A percentile compares a stretch with the other conserved stretches of the same genome.
Evolutionary conservation across 352 stramenopile species (phyloP).

Genomic region (Pythium folliculosum): DNA sequence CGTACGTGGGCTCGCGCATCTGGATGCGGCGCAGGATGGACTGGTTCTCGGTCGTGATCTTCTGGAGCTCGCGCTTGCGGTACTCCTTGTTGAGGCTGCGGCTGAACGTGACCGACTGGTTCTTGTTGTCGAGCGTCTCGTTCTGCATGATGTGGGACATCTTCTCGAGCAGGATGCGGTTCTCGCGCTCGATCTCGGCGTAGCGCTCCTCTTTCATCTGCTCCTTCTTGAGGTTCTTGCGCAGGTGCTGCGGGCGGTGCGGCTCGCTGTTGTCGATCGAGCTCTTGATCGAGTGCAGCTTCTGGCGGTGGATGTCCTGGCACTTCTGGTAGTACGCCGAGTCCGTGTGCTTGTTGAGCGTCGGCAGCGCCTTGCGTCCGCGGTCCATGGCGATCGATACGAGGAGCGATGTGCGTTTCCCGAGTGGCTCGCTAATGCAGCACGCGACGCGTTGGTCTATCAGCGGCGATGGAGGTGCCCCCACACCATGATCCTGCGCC

Average conservation of each 20-base stretch:
- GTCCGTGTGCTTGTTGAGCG: conserved; percentile 88
- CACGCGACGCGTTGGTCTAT: conserved; percentile 17
- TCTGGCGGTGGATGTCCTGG: conserved; percentile 80
- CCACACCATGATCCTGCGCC: not conserved
- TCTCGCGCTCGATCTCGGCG: conserved; percentile 95
- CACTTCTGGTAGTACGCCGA: conserved; percentile 87
- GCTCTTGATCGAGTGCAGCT: conserved; percentile 90
- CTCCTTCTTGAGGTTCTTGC: conserved; percentile 97
- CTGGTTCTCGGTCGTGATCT: conserved; percentile 87
- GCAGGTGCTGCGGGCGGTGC: conserved; percentile 90
- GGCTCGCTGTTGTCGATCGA: conserved; percentile 94
- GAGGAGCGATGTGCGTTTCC: too few species aligned
- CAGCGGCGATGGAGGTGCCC: not conserved
- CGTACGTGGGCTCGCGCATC: conserved; percentile 88
- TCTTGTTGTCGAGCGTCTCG: conserved; percentile 87
- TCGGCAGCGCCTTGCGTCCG: conserved; percentile 83
- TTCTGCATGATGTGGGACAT: conserved; percentile 96
- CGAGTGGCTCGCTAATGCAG: not conserved
- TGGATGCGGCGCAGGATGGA: conserved; percentile 90
- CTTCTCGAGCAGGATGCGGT: conserved; percentile 96
- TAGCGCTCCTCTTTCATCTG: conserved; percentile 96
- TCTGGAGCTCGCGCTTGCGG: conserved; percentile 84
- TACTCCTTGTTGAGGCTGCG: conserved; percentile 85
- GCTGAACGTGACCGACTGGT: conserved; percentile 68
- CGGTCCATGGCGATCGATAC: conserved; percentile 59